Base-by-base conservation (phyloP, 176 grass and related monocot genomes). In the Tuctoria greenei region DNA sequence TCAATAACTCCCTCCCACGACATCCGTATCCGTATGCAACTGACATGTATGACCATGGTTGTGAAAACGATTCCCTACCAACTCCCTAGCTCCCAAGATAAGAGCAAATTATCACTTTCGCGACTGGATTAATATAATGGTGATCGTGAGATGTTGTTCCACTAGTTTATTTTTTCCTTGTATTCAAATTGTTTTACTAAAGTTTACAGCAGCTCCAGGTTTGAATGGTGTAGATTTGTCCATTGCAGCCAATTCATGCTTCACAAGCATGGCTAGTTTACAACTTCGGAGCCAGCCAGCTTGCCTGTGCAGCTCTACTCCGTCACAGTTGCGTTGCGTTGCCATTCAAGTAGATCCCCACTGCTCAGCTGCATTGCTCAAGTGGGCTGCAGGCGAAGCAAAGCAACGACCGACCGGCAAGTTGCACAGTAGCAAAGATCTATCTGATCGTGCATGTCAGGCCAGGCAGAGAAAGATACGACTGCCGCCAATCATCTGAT, bases 41-140 rank as follows among this genome's bases (percentile, higher is more conserved):
- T 64, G 71, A 8, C 28, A 79, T 41, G 50, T 28, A 67, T 37
- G 35, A 70, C 64, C 56, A 56, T 15, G 16, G 64, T 39, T 76
- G 28, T 64, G 84, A 81, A 76, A 81, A 76, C 58, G 78, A 81
- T 64, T 71, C 40, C 43, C 38, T 64, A 71, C 71, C 71, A 71
- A 75, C 70, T 75, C 84, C 64, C 50, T n/a, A n/a, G n/a, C n/a
- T 31, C 43, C 27, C 4, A 69, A 69, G 43, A 69, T 69, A 61
- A 80, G 20, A 43, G 20, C 8, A 27, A 61, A 34, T 80, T 80
- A 52, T 80, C 74, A 52, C 70, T 41, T 23, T 10, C 40, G 43
- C 62, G 68, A 79, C 58, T 68, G 42, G 41, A 38, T 80, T 24
- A 15, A 62, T 40, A 20, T 16, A 18, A 18, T 50, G 20, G 17